These are phyloP conservation scores for Lichtheimia hyalospora DNA, from an alignment of 371 early-diverging fungal species.

Conservation along the genomic window DNA sequence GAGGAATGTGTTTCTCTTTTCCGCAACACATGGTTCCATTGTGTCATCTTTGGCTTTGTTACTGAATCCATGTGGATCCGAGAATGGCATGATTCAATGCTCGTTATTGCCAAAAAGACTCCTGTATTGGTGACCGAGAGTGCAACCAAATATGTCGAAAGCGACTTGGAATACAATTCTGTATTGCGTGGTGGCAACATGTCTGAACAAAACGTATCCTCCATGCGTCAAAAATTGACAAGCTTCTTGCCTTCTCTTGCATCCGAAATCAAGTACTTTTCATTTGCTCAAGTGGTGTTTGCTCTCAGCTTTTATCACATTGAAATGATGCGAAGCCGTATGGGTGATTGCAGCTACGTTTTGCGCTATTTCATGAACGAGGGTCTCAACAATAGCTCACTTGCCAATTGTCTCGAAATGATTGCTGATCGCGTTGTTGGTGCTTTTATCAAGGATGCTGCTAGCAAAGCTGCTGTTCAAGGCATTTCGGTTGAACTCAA, in stretches of 20 bases:
- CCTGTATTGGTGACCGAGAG: conserved; percentile 80
- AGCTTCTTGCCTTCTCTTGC: conserved; percentile 40
- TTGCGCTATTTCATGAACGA: conserved; percentile 85
- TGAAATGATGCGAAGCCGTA: conserved; percentile 76
- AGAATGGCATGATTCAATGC: conserved; percentile 71
- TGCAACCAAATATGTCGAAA: conserved; percentile 79
- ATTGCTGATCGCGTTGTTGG: conserved; percentile 66
- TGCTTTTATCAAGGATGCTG: conserved; percentile 58
- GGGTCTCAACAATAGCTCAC: conserved; percentile 70
- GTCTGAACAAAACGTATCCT: conserved; percentile 57
- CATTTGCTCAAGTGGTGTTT: conserved; percentile 79
- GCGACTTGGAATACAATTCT: conserved; percentile 88
- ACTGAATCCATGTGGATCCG: conserved; percentile 78
- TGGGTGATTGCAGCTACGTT: conserved; percentile 71
- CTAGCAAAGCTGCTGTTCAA: conserved; percentile 49
- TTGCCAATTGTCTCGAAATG: conserved; percentile 71
- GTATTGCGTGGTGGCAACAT: conserved; percentile 68
- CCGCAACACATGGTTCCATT: conserved; percentile 90
- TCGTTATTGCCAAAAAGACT: conserved; percentile 79
- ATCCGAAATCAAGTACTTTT: conserved; percentile 63
- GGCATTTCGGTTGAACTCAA: conserved; percentile 47
- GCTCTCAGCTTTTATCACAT: conserved; percentile 84
- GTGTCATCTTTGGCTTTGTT: conserved; percentile 76
- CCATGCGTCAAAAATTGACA: conserved; percentile 35
- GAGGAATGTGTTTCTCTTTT: conserved; percentile 71